Evolutionary conservation across 352 stramenopile species (phyloP), one percentile per base, ranked within the genome.

Genomic region (Globisporangium middletonii): DNA sequence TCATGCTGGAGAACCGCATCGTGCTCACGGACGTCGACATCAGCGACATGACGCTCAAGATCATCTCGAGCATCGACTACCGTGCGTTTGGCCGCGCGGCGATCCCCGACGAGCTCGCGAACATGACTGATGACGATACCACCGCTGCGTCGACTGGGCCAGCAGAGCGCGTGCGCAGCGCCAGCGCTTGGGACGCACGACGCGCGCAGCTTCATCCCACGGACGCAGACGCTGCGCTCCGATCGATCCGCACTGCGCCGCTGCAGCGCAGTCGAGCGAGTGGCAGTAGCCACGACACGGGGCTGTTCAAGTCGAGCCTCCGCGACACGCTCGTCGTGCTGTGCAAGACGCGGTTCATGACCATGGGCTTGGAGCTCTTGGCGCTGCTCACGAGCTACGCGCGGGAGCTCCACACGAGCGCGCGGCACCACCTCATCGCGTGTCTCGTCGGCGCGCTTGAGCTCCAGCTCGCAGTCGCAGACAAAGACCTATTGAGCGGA

Each of bases 21-120:
- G 76, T 95, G 41, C 69, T 95, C 16, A 64, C 75, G 53, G 83
- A 95, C 62, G 77, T 93, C n/a, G 83, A 95, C 63, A 68, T 95
- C n/a, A 92, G 73, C 49, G 85, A 95, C 55, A 71, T 87, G 26
- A 74, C 71, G 35, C 68, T 84, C 15, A 95, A 95, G 59, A 62
- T 95, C 19, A 73, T 92, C 28, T 85, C 83, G 6, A 92, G 80
- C 59, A 83, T 95, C 50, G 78, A 92, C 54, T 95, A 88, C 48
- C 72, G 79, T 0, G 85, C 85, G 19, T 93, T 95, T 68, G 85
- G 85, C 3, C 76, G 85, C 16, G 75, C 83, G 50, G 85, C 85
- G 6, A 77, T 93, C 67, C 57, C 71, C 0, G 77, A 93, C 26
- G 77, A 88, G 50, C 53, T 87, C 26, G 60, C 72, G 11, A 59